Percentiles rank a stretch among this genome's conserved stretches.
Evolutionary conservation across 2,329 filamentous ascomycete genomes (phyloP).

Genomic region (Aureobasidium sp.): DNA sequence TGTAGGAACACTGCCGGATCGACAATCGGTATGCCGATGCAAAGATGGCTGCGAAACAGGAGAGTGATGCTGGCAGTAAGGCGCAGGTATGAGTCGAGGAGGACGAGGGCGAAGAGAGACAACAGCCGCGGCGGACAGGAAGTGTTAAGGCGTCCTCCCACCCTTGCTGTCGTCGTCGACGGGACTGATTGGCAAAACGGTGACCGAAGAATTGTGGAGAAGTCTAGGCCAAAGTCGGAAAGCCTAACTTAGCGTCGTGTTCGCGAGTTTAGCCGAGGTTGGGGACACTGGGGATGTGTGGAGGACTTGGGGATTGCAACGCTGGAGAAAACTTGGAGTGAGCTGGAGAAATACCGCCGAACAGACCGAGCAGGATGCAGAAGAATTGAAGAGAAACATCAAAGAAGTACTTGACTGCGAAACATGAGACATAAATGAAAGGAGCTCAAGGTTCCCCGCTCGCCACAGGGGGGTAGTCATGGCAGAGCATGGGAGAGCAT

Average conservation of each 20-base stretch:
- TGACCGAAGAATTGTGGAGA: conserved; percentile 13
- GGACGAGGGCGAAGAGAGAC: background rate
- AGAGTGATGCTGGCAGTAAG: background rate
- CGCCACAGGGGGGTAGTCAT: background rate
- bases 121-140: background rate
- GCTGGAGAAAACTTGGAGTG: conserved; percentile 13
- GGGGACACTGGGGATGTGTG: background rate
- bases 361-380: background rate
- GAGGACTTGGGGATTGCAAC: background rate
- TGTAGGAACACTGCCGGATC: conserved; percentile 1
- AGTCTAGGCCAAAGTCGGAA: conserved; percentile 6
- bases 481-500: background rate
- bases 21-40: background rate
- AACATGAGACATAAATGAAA: background rate
- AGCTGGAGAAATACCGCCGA: conserved; percentile 13
- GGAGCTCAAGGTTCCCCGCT: background rate
- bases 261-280: conserved; percentile 7
- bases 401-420: background rate
- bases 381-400: background rate
- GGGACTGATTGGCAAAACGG: conserved; percentile 11
- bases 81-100: background rate
- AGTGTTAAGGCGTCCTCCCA: conserved; percentile 10
- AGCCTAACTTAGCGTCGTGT: background rate
- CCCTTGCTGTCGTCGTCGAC: conserved; percentile 13
- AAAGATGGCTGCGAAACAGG: background rate